Base-by-base conservation (phyloP, 106 monocot genomes). In the Dendrobium officinale region DNA sequence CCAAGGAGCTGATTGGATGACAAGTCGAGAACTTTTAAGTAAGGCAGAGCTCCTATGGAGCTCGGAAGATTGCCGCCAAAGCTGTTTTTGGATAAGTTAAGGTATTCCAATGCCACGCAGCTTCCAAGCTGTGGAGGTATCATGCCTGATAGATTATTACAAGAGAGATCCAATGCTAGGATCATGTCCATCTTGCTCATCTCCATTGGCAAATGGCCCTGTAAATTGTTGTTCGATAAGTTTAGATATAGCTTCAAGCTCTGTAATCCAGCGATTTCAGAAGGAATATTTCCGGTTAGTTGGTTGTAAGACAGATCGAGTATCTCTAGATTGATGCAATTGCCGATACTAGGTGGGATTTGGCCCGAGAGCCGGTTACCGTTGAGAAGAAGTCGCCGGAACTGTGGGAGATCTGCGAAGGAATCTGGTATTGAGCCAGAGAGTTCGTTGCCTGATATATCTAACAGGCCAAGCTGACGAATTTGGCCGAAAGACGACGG, bases 121-220 rank as follows among this genome's bases (percentile, higher is more conserved):
- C 90, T 87, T 6, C 87, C 90, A 13, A 97, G 81, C 76, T 97
- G 96, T 2, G 92, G 72, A 73, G 90, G 96, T 2, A 97, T 92
- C 18, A 44, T 26, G 54, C 92, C 93, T 3, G 89, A 86, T 78
- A 96, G 73, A 17, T 86, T 86, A 82, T 96, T 96, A 3, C 79
- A 82, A 2, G 96, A 96, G 20, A 96, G 31, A 78, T 96, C 96
- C 56, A 96, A 9, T 9, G 87, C 87, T 24, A 90, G 41, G 20
- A 92, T 80, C 91, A 88, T 93, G 55, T 93, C 89, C 90, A 96
- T 89, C 80, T 94, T 93, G 70, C 86, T 84, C 0, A 96, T 85
- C 82, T 87, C 90, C 58, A 85, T 9, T 42, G 96, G 93, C 16
- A 96, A 77, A 54, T 74, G 77, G 6, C 96, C 96, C 9, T 84